phyloP scores from a whole-genome alignment of 129 eudicot genomes.

The Lonicera japonica region DNA sequence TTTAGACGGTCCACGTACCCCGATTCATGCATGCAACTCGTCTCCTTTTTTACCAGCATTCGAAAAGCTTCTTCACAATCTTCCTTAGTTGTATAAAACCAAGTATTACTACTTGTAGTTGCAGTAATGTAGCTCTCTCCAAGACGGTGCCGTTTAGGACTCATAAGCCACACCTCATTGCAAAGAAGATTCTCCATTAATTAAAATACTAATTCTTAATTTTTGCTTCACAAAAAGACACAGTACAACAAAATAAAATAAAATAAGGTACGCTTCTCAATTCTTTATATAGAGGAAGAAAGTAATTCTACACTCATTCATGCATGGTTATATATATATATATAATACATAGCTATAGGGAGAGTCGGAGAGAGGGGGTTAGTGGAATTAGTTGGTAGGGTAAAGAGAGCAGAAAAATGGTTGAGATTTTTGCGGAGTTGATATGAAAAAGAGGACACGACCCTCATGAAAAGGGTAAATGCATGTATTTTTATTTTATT shows the following conservation, averaged over 20 bases:
- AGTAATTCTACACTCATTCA: background rate
- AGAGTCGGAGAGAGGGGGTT: background rate
- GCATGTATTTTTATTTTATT: slow-evolving; percentile 10
- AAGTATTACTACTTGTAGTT: background rate
- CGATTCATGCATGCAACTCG: slow-evolving; percentile 23
- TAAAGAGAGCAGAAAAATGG: background rate
- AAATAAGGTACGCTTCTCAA: background rate
- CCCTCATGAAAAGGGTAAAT: slow-evolving; percentile 69
- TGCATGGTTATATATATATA: no score
- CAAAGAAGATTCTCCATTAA: slow-evolving; percentile 57
- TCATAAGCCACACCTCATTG: slow-evolving; percentile 47
- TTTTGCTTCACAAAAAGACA: background rate
- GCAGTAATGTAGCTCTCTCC: background rate
- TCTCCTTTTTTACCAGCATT: slow-evolving; percentile 27
- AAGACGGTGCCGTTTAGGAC: slow-evolving; percentile 8
- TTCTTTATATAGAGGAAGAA: background rate
- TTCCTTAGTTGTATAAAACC: slow-evolving; percentile 16
- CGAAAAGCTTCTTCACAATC: slow-evolving; percentile 35
- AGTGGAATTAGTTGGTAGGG: slow-evolving; percentile 8
- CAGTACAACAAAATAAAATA: no score
- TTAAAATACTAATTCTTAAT: no score
- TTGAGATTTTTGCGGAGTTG: background rate
- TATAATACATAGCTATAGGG: background rate
- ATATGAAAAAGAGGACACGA: slow-evolving; percentile 50
- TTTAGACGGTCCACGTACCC: slow-evolving; percentile 28